Percentiles rank a stretch among this genome's conserved stretches.
phyloP scores from a whole-genome alignment of 2,329 filamentous ascomycete genomes.

The Penicillium occitanis region DNA sequence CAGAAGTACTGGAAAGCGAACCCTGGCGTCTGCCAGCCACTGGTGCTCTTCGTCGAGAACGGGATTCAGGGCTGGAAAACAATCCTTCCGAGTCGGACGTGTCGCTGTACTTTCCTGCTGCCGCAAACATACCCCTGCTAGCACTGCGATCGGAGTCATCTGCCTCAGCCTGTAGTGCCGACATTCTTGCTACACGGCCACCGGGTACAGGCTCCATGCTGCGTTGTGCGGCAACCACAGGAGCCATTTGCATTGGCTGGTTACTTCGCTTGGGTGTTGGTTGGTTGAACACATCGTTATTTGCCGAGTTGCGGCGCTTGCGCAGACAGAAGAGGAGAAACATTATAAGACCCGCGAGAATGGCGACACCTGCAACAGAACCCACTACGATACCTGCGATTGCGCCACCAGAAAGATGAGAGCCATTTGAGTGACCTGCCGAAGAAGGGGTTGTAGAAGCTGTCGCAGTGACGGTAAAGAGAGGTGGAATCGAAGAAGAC shows the following conservation, averaged over 20 bases:
- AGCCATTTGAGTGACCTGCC: conserved; percentile 37
- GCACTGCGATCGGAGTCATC: conserved; percentile 52
- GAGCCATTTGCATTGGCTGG: conserved; percentile 44
- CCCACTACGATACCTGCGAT: conserved; percentile 47
- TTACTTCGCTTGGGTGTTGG: conserved; percentile 64
- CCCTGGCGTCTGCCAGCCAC: conserved; percentile 67
- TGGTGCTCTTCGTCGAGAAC: conserved; percentile 51
- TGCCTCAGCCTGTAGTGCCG: conserved; percentile 77
- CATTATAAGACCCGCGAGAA: conserved; percentile 66
- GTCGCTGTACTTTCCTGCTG: conserved; percentile 53
- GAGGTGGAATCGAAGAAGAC: conserved; percentile 58
- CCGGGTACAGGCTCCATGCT: conserved; percentile 78
- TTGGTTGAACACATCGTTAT: conserved; percentile 82
- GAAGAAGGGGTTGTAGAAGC: conserved; percentile 57
- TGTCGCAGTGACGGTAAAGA: conserved; percentile 65
- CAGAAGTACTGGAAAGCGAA: conserved; percentile 85
- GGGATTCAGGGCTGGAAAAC: conserved; percentile 69
- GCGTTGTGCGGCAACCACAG: conserved; percentile 34
- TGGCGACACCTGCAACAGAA: conserved; percentile 65
- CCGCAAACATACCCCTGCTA: conserved; percentile 43
- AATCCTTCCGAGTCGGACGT: conserved; percentile 65
- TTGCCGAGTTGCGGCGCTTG: conserved; percentile 53
- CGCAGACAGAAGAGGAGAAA: conserved; percentile 60
- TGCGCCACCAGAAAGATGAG: conserved; percentile 61
- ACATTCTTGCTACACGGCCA: conserved; percentile 92